Base-by-base conservation (phyloP, 257 asterid species). In the Lycium ferocissimum region DNA sequence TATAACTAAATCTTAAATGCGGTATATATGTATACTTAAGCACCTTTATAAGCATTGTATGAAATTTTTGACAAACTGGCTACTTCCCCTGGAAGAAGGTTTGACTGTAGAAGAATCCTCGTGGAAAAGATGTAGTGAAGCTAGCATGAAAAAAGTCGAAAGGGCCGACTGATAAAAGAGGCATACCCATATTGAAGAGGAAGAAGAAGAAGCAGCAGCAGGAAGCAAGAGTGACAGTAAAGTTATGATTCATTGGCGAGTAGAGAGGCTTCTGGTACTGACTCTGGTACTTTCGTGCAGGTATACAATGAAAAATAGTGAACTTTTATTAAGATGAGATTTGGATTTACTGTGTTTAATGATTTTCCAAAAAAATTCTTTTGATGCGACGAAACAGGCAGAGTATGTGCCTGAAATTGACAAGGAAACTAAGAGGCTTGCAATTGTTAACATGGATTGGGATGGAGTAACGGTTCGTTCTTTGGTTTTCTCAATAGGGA, bases 381-480 rank as follows among this genome's bases (percentile, higher is more conserved):
- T 15, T 81, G 20, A 70, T 65, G 72, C 43, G n/a, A n/a, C n/a
- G 79, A 10, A 82, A 75, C 93, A 92, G 93, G 97, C n/a, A n/a
- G n/a, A n/a, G n/a, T n/a, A n/a, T n/a, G n/a, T n/a, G n/a, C n/a
- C n/a, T n/a, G n/a, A n/a, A n/a, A n/a, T n/a, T n/a, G n/a, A n/a
- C n/a, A n/a, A n/a, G n/a, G n/a, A n/a, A n/a, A n/a, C n/a, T n/a
- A 90, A 89, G 96, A 90, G 49, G 80, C 91, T 96, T 82, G 98
- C 98, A 43, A 89, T 93, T 82, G 93, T 96, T 83, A 92, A 92
- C 85, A 86, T 96, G 91, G 98, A 96, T 84, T 96, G 98, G 99
- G 88, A 91, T 87, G 94, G 95, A 86, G 95, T 93, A 57, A 91
- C 93, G 99, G 98, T 94, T 80, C 22, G 93, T 86, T 58, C 61